Base-by-base conservation (phyloP, 2,329 filamentous ascomycete genomes). In the Ascocoryne sarcoides region DNA sequence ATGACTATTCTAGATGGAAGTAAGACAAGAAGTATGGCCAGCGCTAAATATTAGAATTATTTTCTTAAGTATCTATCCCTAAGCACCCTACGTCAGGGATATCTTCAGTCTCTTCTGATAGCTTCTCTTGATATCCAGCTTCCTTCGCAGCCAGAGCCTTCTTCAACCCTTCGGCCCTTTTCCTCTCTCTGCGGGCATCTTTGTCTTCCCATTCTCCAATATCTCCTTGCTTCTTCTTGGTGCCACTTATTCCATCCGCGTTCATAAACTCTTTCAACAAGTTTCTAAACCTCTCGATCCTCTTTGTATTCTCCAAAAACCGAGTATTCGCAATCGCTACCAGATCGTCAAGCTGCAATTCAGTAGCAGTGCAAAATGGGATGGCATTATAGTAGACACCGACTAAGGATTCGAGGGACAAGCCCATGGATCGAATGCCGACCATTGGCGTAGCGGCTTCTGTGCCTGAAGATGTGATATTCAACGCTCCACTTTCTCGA, bases 401-500 rank as follows among this genome's bases (percentile, higher is more conserved):
- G 21, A 96, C 71, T 18, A 95, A 71, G 1, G 84, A 85, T 62
- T 94, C 86, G 46, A 95, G 76, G 1, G 77, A 75, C 2, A 95
- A 69, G 0, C 89, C 89, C 61, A 85, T 84, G 4, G 85, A 89
- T 14, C 90, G 78, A 21, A 96, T 76, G 3, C 84, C 90, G 3
- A 95, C 84, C 60, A 95, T 84, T 2, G 87, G 87, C 33, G 69
- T 78, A 4, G 53, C 36, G 10, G 35, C 26, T 14, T 60, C 59
- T 53, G 39, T 2, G 57, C 50, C 18, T 59, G 12, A 55, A 9
- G 58, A 42, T 4, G 62, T 61, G 34, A 86, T 59, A 54, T 82
- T 85, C 43, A 93, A 71, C 36, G 90, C 82, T 14, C 90, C 90
- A 44, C 84, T 92, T 64, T 96, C 90, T 10, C 90, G 79, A 59